Evolutionary conservation across 208 protist species (phyloP).

Genomic region (Leishmania braziliensis): DNA sequence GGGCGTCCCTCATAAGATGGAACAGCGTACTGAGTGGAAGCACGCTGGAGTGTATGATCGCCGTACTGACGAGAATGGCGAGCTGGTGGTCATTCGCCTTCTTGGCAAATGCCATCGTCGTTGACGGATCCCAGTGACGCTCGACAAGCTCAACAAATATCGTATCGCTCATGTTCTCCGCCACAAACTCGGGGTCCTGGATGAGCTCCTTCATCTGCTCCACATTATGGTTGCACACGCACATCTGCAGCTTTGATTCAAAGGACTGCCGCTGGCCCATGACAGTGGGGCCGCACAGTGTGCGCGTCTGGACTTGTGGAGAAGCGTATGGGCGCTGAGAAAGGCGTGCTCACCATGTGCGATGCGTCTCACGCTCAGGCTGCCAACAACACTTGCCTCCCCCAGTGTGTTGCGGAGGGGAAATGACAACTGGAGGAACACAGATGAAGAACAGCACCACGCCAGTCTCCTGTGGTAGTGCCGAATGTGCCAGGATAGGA

Average conservation of each 20-base stretch:
- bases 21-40: conserved; percentile 60
- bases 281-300: neutral
- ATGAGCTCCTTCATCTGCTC: conserved; percentile 46
- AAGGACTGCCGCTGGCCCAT: conserved; percentile 75
- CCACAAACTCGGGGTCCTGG: conserved; percentile 40
- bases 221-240: conserved; percentile 61
- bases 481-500: neutral
- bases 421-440: neutral
- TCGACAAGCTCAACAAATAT: conserved; percentile 71
- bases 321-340: neutral
- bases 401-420: neutral
- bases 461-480: neutral
- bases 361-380: neutral
- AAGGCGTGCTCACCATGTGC: neutral
- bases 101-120: conserved; percentile 54
- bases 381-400: neutral
- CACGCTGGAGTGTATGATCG: conserved; percentile 60
- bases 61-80: conserved; percentile 52
- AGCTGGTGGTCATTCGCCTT: conserved; percentile 73
- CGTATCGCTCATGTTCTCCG: conserved; percentile 39
- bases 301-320: neutral
- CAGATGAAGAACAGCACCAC: neutral
- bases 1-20: conserved; percentile 46
- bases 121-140: conserved; percentile 49
- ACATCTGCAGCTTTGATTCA: conserved; percentile 44